Conservation (phyloP, 139 green algal species). For the Chlamydomonas incerta region DNA sequence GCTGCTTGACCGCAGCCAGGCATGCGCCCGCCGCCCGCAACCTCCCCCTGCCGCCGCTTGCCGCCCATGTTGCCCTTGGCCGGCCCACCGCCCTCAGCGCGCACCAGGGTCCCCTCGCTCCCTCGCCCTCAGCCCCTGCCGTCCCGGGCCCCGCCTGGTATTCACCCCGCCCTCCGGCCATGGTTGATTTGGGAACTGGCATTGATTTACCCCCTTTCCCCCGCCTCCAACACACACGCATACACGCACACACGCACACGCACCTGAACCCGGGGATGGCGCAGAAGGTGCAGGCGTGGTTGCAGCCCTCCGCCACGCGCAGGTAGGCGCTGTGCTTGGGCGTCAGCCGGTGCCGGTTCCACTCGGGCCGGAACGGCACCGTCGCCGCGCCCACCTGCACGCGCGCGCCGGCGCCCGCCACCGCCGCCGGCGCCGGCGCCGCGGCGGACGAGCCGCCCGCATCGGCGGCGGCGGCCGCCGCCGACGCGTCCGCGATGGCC, state of each 20-base stretch:
- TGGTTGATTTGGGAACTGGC: too few relatives aligned
- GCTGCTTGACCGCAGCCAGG: too few relatives aligned
- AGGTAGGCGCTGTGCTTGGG: constrained; percentile 90
- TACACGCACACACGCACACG: background rate
- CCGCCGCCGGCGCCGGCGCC: background rate
- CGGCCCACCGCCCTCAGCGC: too few relatives aligned
- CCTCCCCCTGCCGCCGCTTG: too few relatives aligned
- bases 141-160: too few relatives aligned
- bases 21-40: too few relatives aligned
- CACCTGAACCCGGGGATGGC: constrained; percentile 85
- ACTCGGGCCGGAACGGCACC: constrained; percentile 86
- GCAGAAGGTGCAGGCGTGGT: constrained; percentile 94
- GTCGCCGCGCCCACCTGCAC: constrained; percentile 82
- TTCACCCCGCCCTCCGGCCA: too few relatives aligned
- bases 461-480: background rate
- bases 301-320: constrained; percentile 92
- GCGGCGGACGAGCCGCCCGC: background rate
- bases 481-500: constrained; percentile 5
- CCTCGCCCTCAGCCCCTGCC: too few relatives aligned
- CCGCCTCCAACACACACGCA: background rate
- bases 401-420: background rate
- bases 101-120: too few relatives aligned
- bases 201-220: too few relatives aligned
- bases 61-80: too few relatives aligned
- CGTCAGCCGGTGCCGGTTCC: constrained; percentile 79